Base-by-base conservation (phyloP, 441 rosid genomes). In the Cnidoscolus chayamansa region DNA sequence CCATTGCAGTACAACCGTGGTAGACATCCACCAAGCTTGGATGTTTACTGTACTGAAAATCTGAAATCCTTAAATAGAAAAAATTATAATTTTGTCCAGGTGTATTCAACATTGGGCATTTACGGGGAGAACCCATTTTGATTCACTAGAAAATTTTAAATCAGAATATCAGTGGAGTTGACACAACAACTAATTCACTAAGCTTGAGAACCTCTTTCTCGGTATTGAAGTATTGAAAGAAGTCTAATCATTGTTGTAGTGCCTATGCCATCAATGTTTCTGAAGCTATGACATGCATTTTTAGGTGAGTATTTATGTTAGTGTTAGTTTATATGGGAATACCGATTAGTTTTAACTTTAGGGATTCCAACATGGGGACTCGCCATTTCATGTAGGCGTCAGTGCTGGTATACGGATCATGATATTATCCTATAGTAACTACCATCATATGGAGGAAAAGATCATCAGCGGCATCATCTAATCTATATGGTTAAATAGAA, bases 81-180 rank as follows among this genome's bases (percentile, higher is more conserved):
- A 58, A 48, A 5, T 19, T 57, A 35, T 49, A 7, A 4, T 35
- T 35, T 2, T 19, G 35, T 40, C 8, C 43, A n/a, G 1, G 4
- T 56, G 51, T 16, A 16, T 55, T 56, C 62, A 56, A 19, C 53
- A 43, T 56, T 69, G 40, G 20, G 15, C 12, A 69, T 69, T 45
- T 70, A 13, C n/a, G 8, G 43, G 63, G 20, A 57, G 0, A 48
- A 31, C 7, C 49, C 35, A 13, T 55, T 40, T 40, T 54, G 20
- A 55, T 37, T 63, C 53, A 63, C 68, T 30, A 20, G 19, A 63
- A 54, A 25, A 20, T 64, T 40, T 54, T 70, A 55, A 11, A 49
- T 63, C 12, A 16, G 19, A 62, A 40, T 17, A 10, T 63, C 11
- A 10, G 10, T 50, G 45, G 20, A 13, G 25, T n/a, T 15, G 31